phyloP scores from a whole-genome alignment of 2,329 filamentous ascomycete genomes.

The Aspergillus pseudotamarii region DNA sequence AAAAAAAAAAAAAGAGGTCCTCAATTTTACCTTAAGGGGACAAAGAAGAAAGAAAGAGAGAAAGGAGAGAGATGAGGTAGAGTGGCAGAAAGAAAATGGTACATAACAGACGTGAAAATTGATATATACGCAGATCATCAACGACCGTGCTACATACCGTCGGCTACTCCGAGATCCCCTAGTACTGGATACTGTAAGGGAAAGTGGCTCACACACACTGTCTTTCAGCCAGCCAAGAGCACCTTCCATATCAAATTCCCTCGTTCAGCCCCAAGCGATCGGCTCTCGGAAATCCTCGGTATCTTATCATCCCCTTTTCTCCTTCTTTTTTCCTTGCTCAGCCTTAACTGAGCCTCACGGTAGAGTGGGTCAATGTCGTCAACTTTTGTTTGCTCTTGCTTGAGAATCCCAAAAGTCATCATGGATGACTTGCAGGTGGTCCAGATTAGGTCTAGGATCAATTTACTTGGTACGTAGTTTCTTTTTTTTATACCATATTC shows the following conservation, averaged over 20 bases:
- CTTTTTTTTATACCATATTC: background rate
- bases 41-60: background rate
- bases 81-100: background rate
- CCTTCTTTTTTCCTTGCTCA: background rate
- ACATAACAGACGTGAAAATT: background rate
- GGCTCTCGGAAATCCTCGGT: background rate
- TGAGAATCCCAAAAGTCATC: background rate
- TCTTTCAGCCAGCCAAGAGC: constrained; percentile 3
- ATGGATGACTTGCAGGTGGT: background rate
- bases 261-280: background rate
- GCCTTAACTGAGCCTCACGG: constrained; percentile 1
- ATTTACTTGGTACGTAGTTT: background rate
- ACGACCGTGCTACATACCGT: background rate
- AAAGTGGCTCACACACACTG: background rate
- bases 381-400: background rate
- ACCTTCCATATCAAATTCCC: background rate
- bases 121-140: background rate
- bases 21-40: background rate
- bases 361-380: background rate
- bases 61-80: background rate
- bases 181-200: too few species aligned
- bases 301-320: background rate
- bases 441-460: background rate
- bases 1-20: background rate
- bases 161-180: background rate